Percentiles rank a stretch among this genome's conserved stretches.
These are phyloP conservation scores for Tolypocladium capitatum DNA, from an alignment of 2,329 filamentous ascomycete genomes.

Conservation along the genomic window DNA sequence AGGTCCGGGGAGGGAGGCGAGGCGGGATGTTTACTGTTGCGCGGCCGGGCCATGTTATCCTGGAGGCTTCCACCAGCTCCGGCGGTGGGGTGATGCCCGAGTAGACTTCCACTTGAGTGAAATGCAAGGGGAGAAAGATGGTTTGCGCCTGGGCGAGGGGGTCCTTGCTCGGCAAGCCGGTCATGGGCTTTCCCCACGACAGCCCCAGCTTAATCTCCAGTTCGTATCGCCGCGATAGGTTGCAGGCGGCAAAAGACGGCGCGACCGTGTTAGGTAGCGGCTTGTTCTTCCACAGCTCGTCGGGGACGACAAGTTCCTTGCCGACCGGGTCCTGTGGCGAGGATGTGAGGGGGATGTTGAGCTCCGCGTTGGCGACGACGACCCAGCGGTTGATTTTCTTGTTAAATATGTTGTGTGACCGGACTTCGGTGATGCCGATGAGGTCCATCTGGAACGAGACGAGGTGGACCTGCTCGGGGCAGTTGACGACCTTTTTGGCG, in stretches of 20 bases:
- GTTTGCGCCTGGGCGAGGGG: constrained; percentile 42
- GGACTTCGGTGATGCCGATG: constrained; percentile 64
- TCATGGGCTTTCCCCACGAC: constrained; percentile 51
- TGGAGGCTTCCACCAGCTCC: constrained; percentile 53
- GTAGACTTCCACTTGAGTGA: constrained; percentile 63
- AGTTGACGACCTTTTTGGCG: constrained; percentile 60
- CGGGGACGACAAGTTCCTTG: constrained; percentile 56
- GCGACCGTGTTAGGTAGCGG: constrained; percentile 74
- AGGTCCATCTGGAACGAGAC: constrained; percentile 71
- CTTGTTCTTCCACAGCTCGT: constrained; percentile 57
- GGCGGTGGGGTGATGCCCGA: constrained; percentile 77
- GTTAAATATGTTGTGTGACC: constrained; percentile 61
- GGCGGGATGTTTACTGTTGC: constrained; percentile 21
- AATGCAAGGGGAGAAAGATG: constrained; percentile 64
- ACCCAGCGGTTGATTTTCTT: constrained; percentile 65
- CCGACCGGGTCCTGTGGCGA: constrained; percentile 41
- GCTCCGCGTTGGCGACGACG: constrained; percentile 55
- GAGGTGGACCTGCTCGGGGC: constrained; percentile 58
- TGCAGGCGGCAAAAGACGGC: constrained; percentile 80
- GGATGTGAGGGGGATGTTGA: constrained; percentile 56
- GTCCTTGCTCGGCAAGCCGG: constrained; percentile 11
- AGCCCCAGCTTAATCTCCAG: constrained; percentile 71
- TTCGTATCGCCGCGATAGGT: constrained; percentile 69
- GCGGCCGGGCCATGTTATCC: constrained; percentile 23
- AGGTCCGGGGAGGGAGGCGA: constrained; percentile 21